Base-by-base conservation (phyloP, 1,284 basidiomycete species). In the Tylopilus sp. region DNA sequence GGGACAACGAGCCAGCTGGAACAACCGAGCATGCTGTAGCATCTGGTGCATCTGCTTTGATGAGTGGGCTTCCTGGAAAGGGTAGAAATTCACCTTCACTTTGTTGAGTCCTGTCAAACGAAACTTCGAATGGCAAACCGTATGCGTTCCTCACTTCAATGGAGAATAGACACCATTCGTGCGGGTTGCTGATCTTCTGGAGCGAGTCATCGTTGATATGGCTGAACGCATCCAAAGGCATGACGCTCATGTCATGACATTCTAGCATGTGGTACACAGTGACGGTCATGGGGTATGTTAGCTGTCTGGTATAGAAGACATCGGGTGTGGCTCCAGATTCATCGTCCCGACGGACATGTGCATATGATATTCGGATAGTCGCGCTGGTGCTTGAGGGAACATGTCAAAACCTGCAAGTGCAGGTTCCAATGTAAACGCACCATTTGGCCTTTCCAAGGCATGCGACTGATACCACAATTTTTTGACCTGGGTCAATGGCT, bases 181-280 rank as follows among this genome's bases (percentile, higher is more conserved):
- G 74, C 38, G 79, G 77, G 29, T 82, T 75, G 29, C 74, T 74
- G 7, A 74, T 68, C 29, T 69, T 63, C 33, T 78, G 59, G 53
- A 35, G 67, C n/a, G 40, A 37, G 4, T 42, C 45, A 18, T 49
- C 42, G 39, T 36, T 30, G 28, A 61, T 60, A 15, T 65, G 61
- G 51, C 74, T 73, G 13, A 72, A 60, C 31, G 76, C 75, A 15
- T 54, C 55, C 47, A 82, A 81, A 31, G 84, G 81, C 28, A 89
- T 70, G 48, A 96, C 74, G 56, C 90, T 86, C 79, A 97, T 84
- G 29, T 77, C 76, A 52, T 85, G 78, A 59, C 87, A 91, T 61
- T 94, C 90, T 34, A 97, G 78, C 72, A 94, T 94, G 54, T 92
- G 89, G 63, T 95, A 95, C 2, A 98, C 94, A 0, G 92, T 95